phyloP scores from a whole-genome alignment of 176 grass and related monocot genomes.

The Hordeum marinum region DNA sequence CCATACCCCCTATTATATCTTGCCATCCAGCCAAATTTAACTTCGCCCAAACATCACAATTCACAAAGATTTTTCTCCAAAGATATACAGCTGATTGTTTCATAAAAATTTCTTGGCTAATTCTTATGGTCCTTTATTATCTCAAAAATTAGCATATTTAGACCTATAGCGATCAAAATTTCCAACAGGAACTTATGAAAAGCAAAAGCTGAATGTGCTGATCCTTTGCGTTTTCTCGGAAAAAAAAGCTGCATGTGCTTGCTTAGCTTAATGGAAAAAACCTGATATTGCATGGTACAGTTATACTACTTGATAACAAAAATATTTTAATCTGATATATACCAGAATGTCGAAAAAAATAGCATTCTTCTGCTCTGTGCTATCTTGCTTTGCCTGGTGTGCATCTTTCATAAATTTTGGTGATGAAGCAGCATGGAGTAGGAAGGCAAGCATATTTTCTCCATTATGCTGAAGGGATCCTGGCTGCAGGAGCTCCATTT shows the following conservation, averaged over 20 bases:
- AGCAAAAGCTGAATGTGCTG: neutral
- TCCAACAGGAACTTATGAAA: neutral
- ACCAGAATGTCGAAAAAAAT: constrained; percentile 97
- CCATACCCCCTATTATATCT: neutral
- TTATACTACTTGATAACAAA: constrained; percentile 10
- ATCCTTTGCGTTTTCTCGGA: too few relatives aligned
- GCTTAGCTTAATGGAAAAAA: neutral
- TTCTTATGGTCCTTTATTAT: neutral
- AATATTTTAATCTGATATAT: neutral
- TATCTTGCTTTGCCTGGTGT: constrained; percentile 41
- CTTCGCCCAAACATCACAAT: neutral
- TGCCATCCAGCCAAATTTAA: neutral
- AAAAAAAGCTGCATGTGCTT: neutral
- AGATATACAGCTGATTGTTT: neutral
- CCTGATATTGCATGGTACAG: constrained; percentile 8
- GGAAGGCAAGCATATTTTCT: constrained; percentile 98
- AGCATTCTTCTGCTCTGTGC: constrained; percentile 41
- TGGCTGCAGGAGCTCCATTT: constrained; percentile 82
- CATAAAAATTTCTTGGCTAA: neutral
- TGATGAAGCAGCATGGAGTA: constrained; percentile 67
- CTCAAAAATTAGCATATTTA: neutral
- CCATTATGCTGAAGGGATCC: constrained; percentile 95
- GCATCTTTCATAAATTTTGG: constrained; percentile 60
- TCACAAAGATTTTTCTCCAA: neutral
- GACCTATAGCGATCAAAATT: neutral